Base-by-base conservation (phyloP, 2,329 filamentous ascomycete species). In the Penicillium sp. region DNA sequence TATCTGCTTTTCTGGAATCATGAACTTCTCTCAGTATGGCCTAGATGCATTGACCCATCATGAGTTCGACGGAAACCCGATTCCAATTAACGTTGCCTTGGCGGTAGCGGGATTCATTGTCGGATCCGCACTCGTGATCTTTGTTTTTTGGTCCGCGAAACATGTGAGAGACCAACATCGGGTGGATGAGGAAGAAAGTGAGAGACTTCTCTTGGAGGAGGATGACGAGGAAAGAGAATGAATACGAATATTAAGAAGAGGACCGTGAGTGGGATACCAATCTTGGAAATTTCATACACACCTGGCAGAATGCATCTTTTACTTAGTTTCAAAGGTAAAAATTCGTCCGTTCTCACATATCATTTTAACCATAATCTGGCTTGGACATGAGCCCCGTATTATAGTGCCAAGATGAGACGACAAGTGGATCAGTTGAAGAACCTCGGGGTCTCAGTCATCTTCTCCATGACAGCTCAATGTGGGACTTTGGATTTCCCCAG, bases 1-100 rank as follows among this genome's bases (percentile, higher is more conserved):
- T 63, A 96, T 96, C 64, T 95, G 90, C 70, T 76, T 94, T 2
- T 87, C 90, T 0, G 92, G 92, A 0, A 70, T 96, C 1, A 81
- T 90, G 65, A 96, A 94, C 70, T 91, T 97, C 68, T 84, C 83
- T 1, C 91, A 96, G 73, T 88, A 87, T 6, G 89, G 82, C 0
- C 78, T 96, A 29, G 91, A 96, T 70, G 84, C 87, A 34, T 70
- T 94, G 26, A 90, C 91, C 38, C 88, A 95, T 67, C 79, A 84
- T 51, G 79, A 80, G 0, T 96, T 93, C 62, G 62, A 78, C 18
- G 85, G 86, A 13, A 81, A 96, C 67, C 91, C 91, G 0, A 77
- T 90, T 0, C 91, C 90, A 0, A 86, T 95, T 32, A 94, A 96
- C 68, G 58, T 88, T 2, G 78, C 87, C 0, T 71, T 96, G 36